phyloP scores from a whole-genome alignment of 495 filamentous ascomycete species.

The Annulohypoxylon moriforme region DNA sequence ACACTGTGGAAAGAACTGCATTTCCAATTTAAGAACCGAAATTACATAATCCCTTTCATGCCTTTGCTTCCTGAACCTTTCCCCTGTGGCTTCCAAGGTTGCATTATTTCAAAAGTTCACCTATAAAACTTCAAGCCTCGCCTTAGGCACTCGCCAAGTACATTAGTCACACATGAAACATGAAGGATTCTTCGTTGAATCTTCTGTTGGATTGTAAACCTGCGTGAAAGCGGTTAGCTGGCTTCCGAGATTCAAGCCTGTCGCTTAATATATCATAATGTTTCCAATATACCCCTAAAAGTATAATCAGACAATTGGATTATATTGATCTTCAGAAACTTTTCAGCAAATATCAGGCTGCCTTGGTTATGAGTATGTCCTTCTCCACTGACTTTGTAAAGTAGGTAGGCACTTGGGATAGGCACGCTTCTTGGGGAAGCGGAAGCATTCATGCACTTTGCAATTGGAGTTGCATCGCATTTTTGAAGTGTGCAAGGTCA shows the following conservation, averaged over 20 bases:
- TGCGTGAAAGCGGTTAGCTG: background rate
- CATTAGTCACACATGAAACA: background rate
- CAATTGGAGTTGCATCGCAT: background rate
- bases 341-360: background rate
- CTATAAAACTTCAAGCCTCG: background rate
- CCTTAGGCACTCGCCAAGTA: background rate
- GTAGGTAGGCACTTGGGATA: background rate
- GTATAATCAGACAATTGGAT: background rate
- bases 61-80: background rate
- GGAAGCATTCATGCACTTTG: no score
- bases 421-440: background rate
- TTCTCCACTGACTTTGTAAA: background rate
- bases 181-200: background rate
- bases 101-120: background rate
- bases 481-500: background rate
- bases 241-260: background rate
- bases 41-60: background rate
- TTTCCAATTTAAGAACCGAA: constrained; percentile 8
- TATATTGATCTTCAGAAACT: background rate
- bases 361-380: background rate
- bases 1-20: background rate
- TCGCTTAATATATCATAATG: background rate
- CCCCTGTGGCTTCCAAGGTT: background rate
- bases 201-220: background rate
- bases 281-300: background rate